Base-by-base conservation (phyloP, 345 rosid species). In the Firmiana major region DNA sequence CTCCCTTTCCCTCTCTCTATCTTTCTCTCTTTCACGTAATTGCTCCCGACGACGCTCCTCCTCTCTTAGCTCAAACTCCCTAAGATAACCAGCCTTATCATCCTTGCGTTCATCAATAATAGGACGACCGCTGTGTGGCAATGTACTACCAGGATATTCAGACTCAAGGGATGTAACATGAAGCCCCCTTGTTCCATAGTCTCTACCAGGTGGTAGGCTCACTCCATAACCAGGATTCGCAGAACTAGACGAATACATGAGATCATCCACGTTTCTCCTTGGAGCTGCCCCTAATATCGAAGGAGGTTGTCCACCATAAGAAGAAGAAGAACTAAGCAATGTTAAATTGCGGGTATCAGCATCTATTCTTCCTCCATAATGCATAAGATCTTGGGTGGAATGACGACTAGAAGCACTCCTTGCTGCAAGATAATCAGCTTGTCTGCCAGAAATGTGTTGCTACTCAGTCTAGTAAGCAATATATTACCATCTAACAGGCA, bases 201-300 rank as follows among this genome's bases (percentile, higher is more conserved):
- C 95, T 84, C 98, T 87, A 42, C 98, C 97, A 74, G 99, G 98
- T 84, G 99, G 99, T 80, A 97, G 83, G 86, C 99, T 97, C 79
- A 97, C 97, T 45, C 97, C 98, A 85, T 97, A 94, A 70, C 98
- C 99, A n/a, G 99, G 99, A 84, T 97, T 94, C 36, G 94, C 83
- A 62, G 94, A 86, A 75, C 84, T 85, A 71, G 89, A 93, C 62
- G 87, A 74, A 79, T 92, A 86, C n/a, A 88, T 63, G 73, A 90
- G 86, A 76, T 97, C 97, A 51, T 97, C 99, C 68, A 87, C 83
- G 75, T 87, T 93, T 83, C 92, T 93, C 73, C 90, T 87, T 4
- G 97, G 98, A 79, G 83, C 97, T 74, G 98, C 97, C 77, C 98
- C 98, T 88, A 94, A 83, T 76, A 97, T 87, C 16, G 99, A 91